A percentile compares a stretch with the other conserved stretches of the same genome.
These are phyloP conservation scores for Salvia rosmarinus DNA, from an alignment of 257 asterid genomes.

Conservation along the genomic window DNA sequence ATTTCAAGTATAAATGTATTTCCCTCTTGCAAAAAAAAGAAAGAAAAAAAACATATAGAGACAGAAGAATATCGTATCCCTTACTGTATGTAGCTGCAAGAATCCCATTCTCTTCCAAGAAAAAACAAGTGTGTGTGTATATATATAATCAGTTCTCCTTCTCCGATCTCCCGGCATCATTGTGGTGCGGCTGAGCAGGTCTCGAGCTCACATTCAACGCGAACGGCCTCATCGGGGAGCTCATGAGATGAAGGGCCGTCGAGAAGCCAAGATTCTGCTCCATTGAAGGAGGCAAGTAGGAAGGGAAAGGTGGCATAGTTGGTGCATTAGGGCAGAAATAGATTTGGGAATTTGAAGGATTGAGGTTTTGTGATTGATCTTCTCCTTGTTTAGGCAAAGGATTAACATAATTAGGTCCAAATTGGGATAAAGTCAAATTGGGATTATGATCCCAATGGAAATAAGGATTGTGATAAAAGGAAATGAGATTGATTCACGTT, in stretches of 20 bases:
- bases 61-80: slow-evolving; percentile 7
- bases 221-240: slow-evolving; percentile 16
- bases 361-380: not conserved
- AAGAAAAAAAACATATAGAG: not conserved
- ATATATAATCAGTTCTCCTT: not conserved
- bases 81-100: slow-evolving; percentile 9
- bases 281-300: slow-evolving; percentile 16
- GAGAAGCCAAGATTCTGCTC: slow-evolving; percentile 17
- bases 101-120: not conserved
- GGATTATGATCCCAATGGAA: slow-evolving; percentile 28
- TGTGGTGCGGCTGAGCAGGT: not conserved
- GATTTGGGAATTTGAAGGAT: slow-evolving; percentile 8
- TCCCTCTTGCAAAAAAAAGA: slow-evolving; percentile 1
- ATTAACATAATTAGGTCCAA: not conserved
- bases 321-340: slow-evolving; percentile 3
- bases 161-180: slow-evolving; percentile 7
- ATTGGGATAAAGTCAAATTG: not conserved
- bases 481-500: not conserved
- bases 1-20: slow-evolving; percentile 13
- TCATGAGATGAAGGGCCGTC: slow-evolving; percentile 19
- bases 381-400: slow-evolving; percentile 14
- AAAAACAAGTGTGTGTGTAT: not conserved
- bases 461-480: slow-evolving; percentile 17
- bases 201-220: not conserved
- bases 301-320: slow-evolving; percentile 3